Evolutionary conservation across 1,284 basidiomycete genomes (phyloP).

Genomic region (Moniliella sp.): DNA sequence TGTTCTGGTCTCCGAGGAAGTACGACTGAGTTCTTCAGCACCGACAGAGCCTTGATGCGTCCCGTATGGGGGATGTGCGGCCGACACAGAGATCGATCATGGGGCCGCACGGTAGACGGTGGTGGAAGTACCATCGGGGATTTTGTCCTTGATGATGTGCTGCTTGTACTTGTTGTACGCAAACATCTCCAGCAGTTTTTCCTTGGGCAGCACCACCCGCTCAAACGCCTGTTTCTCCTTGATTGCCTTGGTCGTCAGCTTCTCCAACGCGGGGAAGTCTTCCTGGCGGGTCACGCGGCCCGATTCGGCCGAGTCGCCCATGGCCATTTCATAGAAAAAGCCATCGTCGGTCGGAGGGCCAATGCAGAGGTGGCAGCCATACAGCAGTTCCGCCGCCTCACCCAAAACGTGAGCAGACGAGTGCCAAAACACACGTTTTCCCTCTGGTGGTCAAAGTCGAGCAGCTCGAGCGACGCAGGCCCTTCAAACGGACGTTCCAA

Average conservation of each 20-base stretch:
- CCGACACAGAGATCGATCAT: slow-evolving; percentile 95
- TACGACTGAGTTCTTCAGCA: slow-evolving; percentile 76
- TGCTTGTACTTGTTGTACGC: slow-evolving; percentile 99
- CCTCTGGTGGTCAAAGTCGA: slow-evolving; percentile 89
- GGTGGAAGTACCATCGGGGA: slow-evolving; percentile 84
- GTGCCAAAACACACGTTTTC: slow-evolving; percentile 78
- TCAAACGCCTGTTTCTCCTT: slow-evolving; percentile 97
- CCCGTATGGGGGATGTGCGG: slow-evolving; percentile 90
- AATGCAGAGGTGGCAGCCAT: slow-evolving; percentile 88
- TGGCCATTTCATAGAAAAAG: slow-evolving; percentile 93
- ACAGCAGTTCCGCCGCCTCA: slow-evolving; percentile 84
- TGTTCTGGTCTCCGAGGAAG: slow-evolving; percentile 81
- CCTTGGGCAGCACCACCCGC: slow-evolving; percentile 74
- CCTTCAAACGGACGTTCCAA: slow-evolving; percentile 74
- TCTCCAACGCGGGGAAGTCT: slow-evolving; percentile 77
- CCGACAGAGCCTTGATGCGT: slow-evolving; percentile 55
- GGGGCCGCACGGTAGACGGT: slow-evolving; percentile 94
- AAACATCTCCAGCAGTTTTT: slow-evolving; percentile 89
- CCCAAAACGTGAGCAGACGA: slow-evolving; percentile 95
- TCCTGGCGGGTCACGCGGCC: slow-evolving; percentile 36
- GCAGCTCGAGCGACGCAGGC: slow-evolving; percentile 57
- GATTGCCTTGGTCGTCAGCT: slow-evolving; percentile 61
- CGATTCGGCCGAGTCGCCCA: slow-evolving; percentile 30
- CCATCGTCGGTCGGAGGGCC: slow-evolving; percentile 89
- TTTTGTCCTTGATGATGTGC: slow-evolving; percentile 82